Conservation (phyloP, 108 stramenopile genomes). For the Pseudonitzschia multiseries region DNA sequence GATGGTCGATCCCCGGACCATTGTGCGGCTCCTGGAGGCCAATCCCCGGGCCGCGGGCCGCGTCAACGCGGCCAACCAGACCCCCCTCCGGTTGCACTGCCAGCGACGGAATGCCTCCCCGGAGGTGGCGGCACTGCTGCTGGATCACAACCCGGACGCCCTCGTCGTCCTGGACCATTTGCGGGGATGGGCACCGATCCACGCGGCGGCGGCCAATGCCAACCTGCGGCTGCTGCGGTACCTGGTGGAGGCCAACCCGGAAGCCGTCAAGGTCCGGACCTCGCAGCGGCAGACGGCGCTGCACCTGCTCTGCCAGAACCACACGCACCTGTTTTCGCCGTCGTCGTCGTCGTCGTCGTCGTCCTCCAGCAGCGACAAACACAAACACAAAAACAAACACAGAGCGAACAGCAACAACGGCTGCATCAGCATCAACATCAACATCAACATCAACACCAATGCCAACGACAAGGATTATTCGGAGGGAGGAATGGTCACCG, state of each 20-base stretch:
- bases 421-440: too few species aligned
- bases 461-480: not conserved
- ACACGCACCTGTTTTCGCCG: conserved; percentile 4
- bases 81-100: conserved; percentile 40
- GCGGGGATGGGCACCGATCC: conserved; percentile 46
- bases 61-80: conserved; percentile 30
- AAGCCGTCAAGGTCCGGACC: conserved; percentile 18
- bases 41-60: conserved; percentile 19
- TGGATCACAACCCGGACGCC: conserved; percentile 32
- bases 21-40: conserved; percentile 30
- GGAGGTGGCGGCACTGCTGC: conserved; percentile 37
- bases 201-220: conserved; percentile 41
- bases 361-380: too few species aligned
- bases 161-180: conserved; percentile 17
- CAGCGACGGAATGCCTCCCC: conserved; percentile 34
- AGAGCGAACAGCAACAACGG: not conserved
- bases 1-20: conserved; percentile 30
- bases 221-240: conserved; percentile 38
- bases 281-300: conserved; percentile 33
- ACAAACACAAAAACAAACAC: too few species aligned
- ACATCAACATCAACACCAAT: too few species aligned
- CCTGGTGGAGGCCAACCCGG: conserved; percentile 20
- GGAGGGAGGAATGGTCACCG: not conserved
- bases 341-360: not conserved
- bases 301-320: conserved; percentile 43